phyloP scores from a whole-genome alignment of 2,329 filamentous ascomycete species.

The Geosmithia putterillii region DNA sequence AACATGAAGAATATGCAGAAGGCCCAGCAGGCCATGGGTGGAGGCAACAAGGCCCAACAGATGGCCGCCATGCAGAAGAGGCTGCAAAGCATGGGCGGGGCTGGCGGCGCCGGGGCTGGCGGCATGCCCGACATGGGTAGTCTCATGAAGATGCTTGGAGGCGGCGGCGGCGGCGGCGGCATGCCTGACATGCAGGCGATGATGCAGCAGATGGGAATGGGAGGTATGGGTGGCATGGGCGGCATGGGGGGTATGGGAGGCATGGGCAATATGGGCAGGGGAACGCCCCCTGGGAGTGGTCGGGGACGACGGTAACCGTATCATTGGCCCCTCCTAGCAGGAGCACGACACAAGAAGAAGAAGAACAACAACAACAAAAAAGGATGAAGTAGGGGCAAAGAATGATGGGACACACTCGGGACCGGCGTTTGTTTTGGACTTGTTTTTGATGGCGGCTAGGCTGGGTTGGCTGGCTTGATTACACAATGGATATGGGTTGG shows the following conservation, averaged over 20 bases:
- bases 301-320: conserved; percentile 16
- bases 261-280: too few species aligned
- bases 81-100: conserved; percentile 82
- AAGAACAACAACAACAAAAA: not conserved
- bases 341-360: too few species aligned
- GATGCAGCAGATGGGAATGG: conserved; percentile 60
- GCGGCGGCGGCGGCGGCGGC: conserved; percentile 48
- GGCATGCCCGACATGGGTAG: conserved; percentile 73
- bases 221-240: conserved; percentile 45
- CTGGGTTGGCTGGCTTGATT: not conserved
- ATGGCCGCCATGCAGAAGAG: conserved; percentile 96
- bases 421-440: not conserved
- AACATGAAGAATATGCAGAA: conserved; percentile 97
- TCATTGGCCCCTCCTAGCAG: not conserved
- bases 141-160: conserved; percentile 86
- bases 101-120: conserved; percentile 40
- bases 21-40: conserved; percentile 81
- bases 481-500: not conserved
- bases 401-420: not conserved
- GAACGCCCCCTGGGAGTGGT: conserved; percentile 15
- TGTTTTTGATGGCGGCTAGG: not conserved
- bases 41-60: conserved; percentile 84
- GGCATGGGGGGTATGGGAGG: conserved; percentile 16
- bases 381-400: not conserved
- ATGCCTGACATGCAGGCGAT: conserved; percentile 65